Percentiles rank a stretch among this genome's conserved stretches.
Conservation (phyloP, 2,329 filamentous ascomycete species). For the Fusarium sp. region DNA sequence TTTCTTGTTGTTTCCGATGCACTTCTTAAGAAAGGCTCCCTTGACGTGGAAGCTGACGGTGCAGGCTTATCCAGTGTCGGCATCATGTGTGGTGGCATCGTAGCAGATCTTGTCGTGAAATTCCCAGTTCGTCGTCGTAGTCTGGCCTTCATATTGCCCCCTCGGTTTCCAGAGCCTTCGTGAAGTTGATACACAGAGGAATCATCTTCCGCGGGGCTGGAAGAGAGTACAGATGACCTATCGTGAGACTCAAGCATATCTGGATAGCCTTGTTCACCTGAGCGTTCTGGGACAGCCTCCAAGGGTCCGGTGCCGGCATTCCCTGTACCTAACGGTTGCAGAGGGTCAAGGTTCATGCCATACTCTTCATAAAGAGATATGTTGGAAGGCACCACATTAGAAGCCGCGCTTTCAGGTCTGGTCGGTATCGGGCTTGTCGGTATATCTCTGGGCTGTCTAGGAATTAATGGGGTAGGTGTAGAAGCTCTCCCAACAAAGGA, state of each 20-base stretch:
- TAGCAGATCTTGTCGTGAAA: constrained; percentile 44
- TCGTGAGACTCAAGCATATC: constrained; percentile 5
- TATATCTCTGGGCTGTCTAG: constrained; percentile 4
- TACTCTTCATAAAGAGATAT: constrained; percentile 22
- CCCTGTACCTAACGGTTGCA: not conserved
- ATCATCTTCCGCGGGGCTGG: constrained; percentile 17
- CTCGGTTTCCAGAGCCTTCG: constrained; percentile 43
- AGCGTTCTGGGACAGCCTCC: constrained; percentile 20
- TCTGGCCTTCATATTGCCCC: constrained; percentile 43
- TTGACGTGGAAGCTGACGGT: constrained; percentile 44
- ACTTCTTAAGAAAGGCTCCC: not conserved
- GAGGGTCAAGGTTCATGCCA: constrained; percentile 1
- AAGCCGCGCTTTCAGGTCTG: constrained; percentile 8
- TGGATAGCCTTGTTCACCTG: not conserved
- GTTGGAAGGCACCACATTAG: constrained; percentile 9
- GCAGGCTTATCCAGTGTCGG: constrained; percentile 41
- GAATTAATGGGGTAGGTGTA: constrained; percentile 18
- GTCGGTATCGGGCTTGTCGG: constrained; percentile 8
- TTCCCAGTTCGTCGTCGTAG: constrained; percentile 43
- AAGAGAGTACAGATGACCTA: constrained; percentile 9
- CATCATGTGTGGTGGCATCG: constrained; percentile 42
- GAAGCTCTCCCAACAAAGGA: constrained; percentile 26
- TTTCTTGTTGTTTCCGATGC: not conserved
- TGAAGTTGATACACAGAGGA: constrained; percentile 39
- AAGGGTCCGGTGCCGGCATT: constrained; percentile 2